Conservation (phyloP, 2,329 filamentous ascomycete species). For the Penicillium sp. region DNA sequence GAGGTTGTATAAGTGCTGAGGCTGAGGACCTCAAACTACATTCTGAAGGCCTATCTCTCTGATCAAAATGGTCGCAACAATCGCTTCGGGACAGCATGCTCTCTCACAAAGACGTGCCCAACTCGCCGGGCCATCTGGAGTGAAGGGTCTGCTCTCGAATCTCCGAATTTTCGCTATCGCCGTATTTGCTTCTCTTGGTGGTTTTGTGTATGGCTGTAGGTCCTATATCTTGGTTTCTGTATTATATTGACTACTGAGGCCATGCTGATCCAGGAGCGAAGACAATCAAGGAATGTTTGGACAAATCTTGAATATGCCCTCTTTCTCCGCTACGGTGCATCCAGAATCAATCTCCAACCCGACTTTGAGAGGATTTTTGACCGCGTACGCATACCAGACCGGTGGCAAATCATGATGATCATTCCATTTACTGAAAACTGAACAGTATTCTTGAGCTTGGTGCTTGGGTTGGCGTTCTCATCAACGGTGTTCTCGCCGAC, state of each 20-base stretch:
- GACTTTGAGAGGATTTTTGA: neutral
- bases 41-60: neutral
- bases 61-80: neutral
- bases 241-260: neutral
- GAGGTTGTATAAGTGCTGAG: neutral
- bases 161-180: conserved; percentile 6
- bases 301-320: conserved; percentile 6
- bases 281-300: conserved; percentile 13
- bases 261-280: neutral
- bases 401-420: neutral
- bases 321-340: conserved; percentile 1
- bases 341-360: neutral
- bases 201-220: conserved; percentile 9
- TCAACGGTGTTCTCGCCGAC: conserved; percentile 31
- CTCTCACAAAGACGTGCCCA: conserved; percentile 6
- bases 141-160: conserved; percentile 7
- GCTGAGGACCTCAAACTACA: neutral
- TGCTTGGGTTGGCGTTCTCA: conserved; percentile 29
- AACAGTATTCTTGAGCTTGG: conserved; percentile 31
- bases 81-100: neutral
- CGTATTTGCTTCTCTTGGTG: conserved; percentile 8
- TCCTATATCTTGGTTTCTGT: neutral
- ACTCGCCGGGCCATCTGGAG: conserved; percentile 5
- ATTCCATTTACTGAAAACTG: neutral
- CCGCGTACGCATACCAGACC: neutral